phyloP scores from a whole-genome alignment of 1,284 basidiomycete species.

The Ganoderma resinaceum region DNA sequence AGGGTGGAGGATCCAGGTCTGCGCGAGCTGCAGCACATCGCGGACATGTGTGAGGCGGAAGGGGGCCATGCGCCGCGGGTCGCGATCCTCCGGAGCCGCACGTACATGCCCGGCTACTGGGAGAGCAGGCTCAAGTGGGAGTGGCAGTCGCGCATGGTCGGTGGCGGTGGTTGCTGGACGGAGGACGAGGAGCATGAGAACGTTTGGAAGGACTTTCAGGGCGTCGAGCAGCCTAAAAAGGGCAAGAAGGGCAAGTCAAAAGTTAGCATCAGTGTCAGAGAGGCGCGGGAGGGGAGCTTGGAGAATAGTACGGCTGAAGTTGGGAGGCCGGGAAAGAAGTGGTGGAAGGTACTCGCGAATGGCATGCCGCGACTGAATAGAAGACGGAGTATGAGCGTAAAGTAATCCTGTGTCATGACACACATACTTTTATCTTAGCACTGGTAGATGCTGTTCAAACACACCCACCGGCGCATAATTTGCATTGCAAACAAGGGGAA shows the following conservation, averaged over 20 bases:
- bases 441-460: background rate
- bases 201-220: slow-evolving; percentile 18
- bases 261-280: slow-evolving; percentile 6
- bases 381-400: background rate
- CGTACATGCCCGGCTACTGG: slow-evolving; percentile 25
- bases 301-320: background rate
- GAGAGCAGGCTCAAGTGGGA: slow-evolving; percentile 22
- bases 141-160: slow-evolving; percentile 25
- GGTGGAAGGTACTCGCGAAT: slow-evolving; percentile 19
- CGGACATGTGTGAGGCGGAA: slow-evolving; percentile 6
- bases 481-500: background rate
- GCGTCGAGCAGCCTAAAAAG: background rate
- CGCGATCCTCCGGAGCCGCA: slow-evolving; percentile 14
- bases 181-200: slow-evolving; percentile 25
- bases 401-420: background rate
- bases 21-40: slow-evolving; percentile 20
- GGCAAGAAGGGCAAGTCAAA: slow-evolving; percentile 6
- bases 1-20: background rate
- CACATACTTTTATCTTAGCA: background rate
- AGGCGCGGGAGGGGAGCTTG: background rate
- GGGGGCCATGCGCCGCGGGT: slow-evolving; percentile 9
- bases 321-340: slow-evolving; percentile 10
- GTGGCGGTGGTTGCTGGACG: slow-evolving; percentile 25
- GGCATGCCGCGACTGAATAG: slow-evolving; percentile 9
- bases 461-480: background rate